A percentile compares a stretch with the other conserved stretches of the same genome.
Evolutionary conservation across 2,329 filamentous ascomycete genomes (phyloP).

Genomic region (Boeremia exigua): DNA sequence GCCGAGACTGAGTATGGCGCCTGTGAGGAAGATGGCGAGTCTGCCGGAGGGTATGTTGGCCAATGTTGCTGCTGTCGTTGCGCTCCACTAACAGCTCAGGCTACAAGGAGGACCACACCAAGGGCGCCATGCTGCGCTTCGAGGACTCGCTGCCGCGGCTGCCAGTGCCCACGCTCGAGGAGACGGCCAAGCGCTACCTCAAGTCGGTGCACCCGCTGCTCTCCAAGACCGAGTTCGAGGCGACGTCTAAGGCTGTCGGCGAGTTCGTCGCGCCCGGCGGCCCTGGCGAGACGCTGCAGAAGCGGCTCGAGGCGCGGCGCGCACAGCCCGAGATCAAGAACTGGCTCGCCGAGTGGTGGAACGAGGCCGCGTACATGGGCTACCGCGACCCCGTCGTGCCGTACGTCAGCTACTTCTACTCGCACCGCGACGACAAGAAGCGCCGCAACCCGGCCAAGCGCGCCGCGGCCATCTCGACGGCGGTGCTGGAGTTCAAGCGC

Average conservation of each 20-base stretch:
- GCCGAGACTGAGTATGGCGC: conserved; percentile 35
- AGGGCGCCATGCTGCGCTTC: conserved; percentile 81
- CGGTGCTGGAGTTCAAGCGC: conserved; percentile 91
- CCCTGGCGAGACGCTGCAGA: conserved; percentile 81
- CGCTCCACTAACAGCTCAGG: conserved; percentile 62
- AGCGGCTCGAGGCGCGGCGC: conserved; percentile 79
- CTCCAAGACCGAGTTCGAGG: conserved; percentile 69
- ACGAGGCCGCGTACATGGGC: conserved; percentile 86
- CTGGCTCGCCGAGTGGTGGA: conserved; percentile 99
- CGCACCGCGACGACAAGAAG: conserved; percentile 89
- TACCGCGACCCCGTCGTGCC: conserved; percentile 97
- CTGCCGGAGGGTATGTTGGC: neutral
- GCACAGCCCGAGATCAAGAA: conserved; percentile 85
- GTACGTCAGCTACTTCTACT: conserved; percentile 99
- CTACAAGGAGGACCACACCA: conserved; percentile 80
- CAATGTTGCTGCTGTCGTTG: neutral
- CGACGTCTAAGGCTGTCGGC: conserved; percentile 81
- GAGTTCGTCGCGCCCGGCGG: conserved; percentile 90
- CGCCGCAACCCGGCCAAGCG: conserved; percentile 89
- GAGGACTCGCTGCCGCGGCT: conserved; percentile 83
- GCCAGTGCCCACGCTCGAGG: conserved; percentile 81
- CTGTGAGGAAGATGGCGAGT: too few relatives aligned
- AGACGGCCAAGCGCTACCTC: conserved; percentile 80
- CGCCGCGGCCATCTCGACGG: conserved; percentile 86
- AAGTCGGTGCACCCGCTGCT: conserved; percentile 80